phyloP scores from a whole-genome alignment of 306 rosid genomes.

The Trifolium dubium region DNA sequence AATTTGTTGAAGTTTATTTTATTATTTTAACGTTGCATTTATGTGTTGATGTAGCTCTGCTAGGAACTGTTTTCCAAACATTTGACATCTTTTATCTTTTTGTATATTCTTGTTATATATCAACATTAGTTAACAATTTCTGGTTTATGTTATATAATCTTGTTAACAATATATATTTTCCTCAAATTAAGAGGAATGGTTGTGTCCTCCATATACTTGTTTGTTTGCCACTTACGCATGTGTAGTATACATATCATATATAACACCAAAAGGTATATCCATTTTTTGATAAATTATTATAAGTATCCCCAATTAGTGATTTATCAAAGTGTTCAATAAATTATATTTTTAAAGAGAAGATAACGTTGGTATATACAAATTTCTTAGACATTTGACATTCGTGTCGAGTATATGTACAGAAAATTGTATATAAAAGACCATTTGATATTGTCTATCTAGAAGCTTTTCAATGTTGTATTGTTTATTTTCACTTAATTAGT shows the following conservation, averaged over 20 bases:
- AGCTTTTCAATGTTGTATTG: slow-evolving; percentile 1
- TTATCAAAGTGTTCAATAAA: slow-evolving; percentile 14
- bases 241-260: slow-evolving; percentile 31
- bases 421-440: neutral
- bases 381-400: neutral
- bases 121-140: neutral
- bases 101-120: neutral
- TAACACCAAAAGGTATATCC: slow-evolving; percentile 22
- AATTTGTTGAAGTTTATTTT: no score
- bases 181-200: slow-evolving; percentile 48
- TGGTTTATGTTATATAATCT: neutral
- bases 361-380: slow-evolving; percentile 2
- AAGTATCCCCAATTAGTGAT: slow-evolving; percentile 31
- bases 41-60: no score
- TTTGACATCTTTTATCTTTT: no score
- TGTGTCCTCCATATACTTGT: slow-evolving; percentile 46
- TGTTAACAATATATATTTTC: neutral
- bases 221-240: slow-evolving; percentile 61
- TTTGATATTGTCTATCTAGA: neutral
- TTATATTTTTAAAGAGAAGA: neutral
- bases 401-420: neutral
- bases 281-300: slow-evolving; percentile 34
- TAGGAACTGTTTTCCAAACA: no score
- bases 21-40: no score
- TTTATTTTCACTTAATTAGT: neutral